Evolutionary conservation across 1,139 yeast species (phyloP), one percentile per base, ranked within the genome.

Genomic region (Kodamaea derodonti): DNA sequence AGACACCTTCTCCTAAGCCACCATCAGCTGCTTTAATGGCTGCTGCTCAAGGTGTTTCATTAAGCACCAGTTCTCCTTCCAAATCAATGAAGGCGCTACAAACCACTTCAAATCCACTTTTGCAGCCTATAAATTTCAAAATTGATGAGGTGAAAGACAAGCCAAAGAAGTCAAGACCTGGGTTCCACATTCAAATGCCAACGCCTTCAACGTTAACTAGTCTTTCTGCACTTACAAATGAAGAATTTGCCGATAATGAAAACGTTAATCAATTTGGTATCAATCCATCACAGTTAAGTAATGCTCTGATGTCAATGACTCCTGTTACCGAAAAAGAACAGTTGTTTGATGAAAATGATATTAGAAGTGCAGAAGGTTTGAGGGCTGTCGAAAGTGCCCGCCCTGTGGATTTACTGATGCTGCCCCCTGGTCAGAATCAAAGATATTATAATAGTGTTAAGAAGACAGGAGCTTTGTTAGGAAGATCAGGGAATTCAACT

Each of bases 261-360:
- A 72, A 72, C 40, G 69, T 78, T 10, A 78, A 82, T 53, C 84
- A 83, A 50, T 79, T 79, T 64, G 84, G 88, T 31, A 69, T 79
- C 44, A 71, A 76, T 50, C 72, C 80, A 2, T 60, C 75, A 10
- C 73, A 68, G 31, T 66, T 76, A 2, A 63, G 70, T 4, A 63
- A 65, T 31, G 52, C 70, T 15, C 77, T 83, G 11, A 61, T 81
- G 47, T 72, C 85, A 0, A 83, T 83, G 94, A 83, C 94, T 0
- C 94, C 92, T 1, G 78, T 83, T 2, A 71, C 84, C 1, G 94
- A 83, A 47, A 78, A 70, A 46, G 75, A 52, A 22, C 42, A 43
- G 24, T 30, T 33, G 2, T 42, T 47, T 37, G 39, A 26, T 7
- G 14, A 10, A 24, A 24, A 11, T 6, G 12, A 8, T 5, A 11